Conservation (phyloP, 352 stramenopile species). For the Elongisporangium prolatum region DNA sequence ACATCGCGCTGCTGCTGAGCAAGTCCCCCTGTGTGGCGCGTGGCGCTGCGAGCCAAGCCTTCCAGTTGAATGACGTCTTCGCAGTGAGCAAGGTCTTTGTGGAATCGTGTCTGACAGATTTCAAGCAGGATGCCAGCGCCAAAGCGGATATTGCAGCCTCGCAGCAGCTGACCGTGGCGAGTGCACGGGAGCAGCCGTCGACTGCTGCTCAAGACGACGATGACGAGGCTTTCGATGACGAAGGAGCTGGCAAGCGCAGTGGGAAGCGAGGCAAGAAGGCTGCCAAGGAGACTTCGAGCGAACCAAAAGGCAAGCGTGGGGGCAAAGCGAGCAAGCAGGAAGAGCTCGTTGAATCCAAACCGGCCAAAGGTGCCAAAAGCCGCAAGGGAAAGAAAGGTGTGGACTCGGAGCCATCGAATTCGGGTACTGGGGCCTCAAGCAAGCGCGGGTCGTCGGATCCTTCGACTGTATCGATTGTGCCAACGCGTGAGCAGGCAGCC, state of each 20-base stretch:
- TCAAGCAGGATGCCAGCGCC: conserved; percentile 37
- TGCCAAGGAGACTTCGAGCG: conserved; percentile 16
- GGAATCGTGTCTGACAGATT: conserved; percentile 30
- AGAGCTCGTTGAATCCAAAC: conserved; percentile 18
- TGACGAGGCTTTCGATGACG: conserved; percentile 36
- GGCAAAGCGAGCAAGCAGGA: conserved; percentile 23
- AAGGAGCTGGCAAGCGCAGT: conserved; percentile 27
- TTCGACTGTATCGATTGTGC: conserved; percentile 34
- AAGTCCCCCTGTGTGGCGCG: conserved; percentile 33
- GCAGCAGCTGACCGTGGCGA: conserved; percentile 11
- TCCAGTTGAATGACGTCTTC: conserved; percentile 55
- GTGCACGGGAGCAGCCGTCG: conserved; percentile 9
- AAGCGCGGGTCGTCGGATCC: background rate
- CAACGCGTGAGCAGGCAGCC: conserved; percentile 33
- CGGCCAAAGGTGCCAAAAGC: conserved; percentile 38
- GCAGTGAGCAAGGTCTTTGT: conserved; percentile 62
- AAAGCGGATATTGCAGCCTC: conserved; percentile 35
- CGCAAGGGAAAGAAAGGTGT: conserved; percentile 25
- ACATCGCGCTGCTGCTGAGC: conserved; percentile 43
- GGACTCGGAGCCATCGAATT: conserved; percentile 13
- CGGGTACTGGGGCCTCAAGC: conserved; percentile 3
- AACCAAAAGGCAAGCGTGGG: conserved; percentile 39
- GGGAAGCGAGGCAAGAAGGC: conserved; percentile 28
- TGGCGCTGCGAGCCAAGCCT: conserved; percentile 24
- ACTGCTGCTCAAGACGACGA: conserved; percentile 12